These are phyloP conservation scores for Trichoderma endophyticum DNA, from an alignment of 2,329 filamentous ascomycete genomes.

Conservation along the genomic window DNA sequence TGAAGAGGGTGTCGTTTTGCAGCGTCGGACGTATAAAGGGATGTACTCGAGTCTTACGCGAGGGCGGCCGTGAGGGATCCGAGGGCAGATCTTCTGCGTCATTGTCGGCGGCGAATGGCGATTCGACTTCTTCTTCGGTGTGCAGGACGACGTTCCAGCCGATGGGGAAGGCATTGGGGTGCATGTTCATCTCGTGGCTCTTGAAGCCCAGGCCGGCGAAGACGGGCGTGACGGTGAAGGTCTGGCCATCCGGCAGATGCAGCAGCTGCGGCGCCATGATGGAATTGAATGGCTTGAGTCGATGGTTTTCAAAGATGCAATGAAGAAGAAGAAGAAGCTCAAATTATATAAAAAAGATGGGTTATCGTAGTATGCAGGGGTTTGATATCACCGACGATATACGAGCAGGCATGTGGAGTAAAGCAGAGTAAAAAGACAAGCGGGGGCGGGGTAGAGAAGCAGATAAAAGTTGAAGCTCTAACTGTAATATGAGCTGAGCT, in stretches of 20 bases:
- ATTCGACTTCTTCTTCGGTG: constrained; percentile 50
- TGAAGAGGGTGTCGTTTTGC: constrained; percentile 77
- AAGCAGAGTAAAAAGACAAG: not conserved
- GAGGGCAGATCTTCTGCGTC: constrained; percentile 25
- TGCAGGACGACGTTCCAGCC: constrained; percentile 90
- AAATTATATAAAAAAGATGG: not conserved
- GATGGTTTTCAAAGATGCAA: not conserved
- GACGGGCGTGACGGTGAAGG: constrained; percentile 74
- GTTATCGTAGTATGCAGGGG: not conserved
- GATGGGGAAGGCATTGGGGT: constrained; percentile 70
- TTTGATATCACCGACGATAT: not conserved
- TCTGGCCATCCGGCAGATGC: constrained; percentile 84
- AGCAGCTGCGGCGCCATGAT: constrained; percentile 47
- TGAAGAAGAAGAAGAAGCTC: not conserved
- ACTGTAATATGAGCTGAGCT: not conserved
- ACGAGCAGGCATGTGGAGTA: not conserved
- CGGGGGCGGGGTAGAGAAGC: constrained; percentile 7
- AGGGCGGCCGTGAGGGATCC: not conserved
- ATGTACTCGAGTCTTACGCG: constrained; percentile 24
- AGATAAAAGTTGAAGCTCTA: not conserved
- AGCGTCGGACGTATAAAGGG: constrained; percentile 70
- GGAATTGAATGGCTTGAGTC: not conserved
- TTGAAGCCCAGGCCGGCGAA: constrained; percentile 94
- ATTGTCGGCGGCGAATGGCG: constrained; percentile 25
- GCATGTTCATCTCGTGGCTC: constrained; percentile 67